These are phyloP conservation scores for Nothopassalora personata DNA, from an alignment of 2,329 filamentous ascomycete species.

Conservation along the genomic window DNA sequence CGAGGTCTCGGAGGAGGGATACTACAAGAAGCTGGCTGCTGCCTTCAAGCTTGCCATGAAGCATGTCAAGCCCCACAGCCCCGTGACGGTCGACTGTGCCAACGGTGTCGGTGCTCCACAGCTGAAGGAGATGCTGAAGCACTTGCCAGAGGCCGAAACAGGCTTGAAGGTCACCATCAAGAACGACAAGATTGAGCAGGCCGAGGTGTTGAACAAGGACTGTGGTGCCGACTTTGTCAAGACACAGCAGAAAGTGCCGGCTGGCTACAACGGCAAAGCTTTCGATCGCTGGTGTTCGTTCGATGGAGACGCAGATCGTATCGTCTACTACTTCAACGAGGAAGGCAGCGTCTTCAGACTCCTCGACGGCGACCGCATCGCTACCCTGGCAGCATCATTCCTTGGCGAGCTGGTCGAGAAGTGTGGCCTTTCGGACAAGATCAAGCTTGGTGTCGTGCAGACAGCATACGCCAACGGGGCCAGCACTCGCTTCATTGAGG, in stretches of 20 bases:
- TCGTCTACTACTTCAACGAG: conserved; percentile 92
- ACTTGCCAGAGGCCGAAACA: conserved; percentile 60
- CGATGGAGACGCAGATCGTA: conserved; percentile 89
- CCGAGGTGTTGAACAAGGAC: conserved; percentile 81
- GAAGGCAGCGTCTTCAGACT: conserved; percentile 79
- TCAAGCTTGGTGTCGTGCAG: conserved; percentile 91
- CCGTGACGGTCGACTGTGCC: conserved; percentile 84
- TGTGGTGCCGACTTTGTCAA: conserved; percentile 97
- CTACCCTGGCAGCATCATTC: conserved; percentile 87
- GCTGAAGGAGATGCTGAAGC: conserved; percentile 77
- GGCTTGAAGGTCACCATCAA: conserved; percentile 76
- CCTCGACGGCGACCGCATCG: conserved; percentile 93
- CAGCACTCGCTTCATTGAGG: conserved; percentile 84
- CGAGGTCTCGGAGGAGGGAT: conserved; percentile 80
- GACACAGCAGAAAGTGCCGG: conserved; percentile 87
- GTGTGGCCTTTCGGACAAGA: conserved; percentile 69
- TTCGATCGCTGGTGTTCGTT: conserved; percentile 82
- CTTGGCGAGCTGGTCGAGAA: conserved; percentile 80
- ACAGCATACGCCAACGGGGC: conserved; percentile 97
- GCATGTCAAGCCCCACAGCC: conserved; percentile 66
- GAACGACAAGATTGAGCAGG: conserved; percentile 88
- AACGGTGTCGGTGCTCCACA: conserved; percentile 96
- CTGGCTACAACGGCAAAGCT: conserved; percentile 68
- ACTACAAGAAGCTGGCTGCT: conserved; percentile 84
- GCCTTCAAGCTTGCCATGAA: conserved; percentile 82